These are phyloP conservation scores for Euphrasia arctica DNA, from an alignment of 305 asterid genomes.

Conservation along the genomic window DNA sequence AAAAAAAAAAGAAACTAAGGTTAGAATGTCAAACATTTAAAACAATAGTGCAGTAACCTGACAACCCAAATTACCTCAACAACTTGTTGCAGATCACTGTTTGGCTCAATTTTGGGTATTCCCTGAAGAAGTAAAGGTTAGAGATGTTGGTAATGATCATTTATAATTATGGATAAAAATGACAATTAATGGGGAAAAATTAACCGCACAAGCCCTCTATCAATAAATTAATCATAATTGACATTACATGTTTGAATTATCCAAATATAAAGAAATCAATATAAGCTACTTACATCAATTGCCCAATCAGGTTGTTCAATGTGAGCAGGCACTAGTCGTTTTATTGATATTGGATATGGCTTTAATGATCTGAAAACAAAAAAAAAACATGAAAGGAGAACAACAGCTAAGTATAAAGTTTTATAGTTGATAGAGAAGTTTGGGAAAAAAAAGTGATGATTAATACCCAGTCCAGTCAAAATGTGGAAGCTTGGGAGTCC, in stretches of 20 bases:
- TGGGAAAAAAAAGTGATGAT: not conserved
- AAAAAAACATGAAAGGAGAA: constrained; percentile 11
- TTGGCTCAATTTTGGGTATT: constrained; percentile 84
- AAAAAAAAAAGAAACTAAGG: constrained; percentile 23
- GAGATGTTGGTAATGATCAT: constrained; percentile 13
- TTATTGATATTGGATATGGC: constrained; percentile 79
- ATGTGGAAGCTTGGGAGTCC: constrained; percentile 69
- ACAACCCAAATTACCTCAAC: constrained; percentile 70
- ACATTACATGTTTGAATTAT: not conserved
- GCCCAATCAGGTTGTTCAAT: constrained; percentile 97
- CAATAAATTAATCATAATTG: not conserved
- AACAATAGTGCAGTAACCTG: constrained; percentile 7
- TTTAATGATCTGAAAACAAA: constrained; percentile 49
- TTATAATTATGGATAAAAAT: constrained; percentile 4
- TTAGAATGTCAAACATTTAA: constrained; percentile 15
- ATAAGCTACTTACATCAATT: constrained; percentile 57
- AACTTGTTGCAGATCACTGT: constrained; percentile 78
- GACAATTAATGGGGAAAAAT: not conserved
- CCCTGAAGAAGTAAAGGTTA: constrained; percentile 49
- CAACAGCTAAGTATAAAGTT: constrained; percentile 13
- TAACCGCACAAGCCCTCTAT: constrained; percentile 15
- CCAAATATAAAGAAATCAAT: constrained; percentile 21
- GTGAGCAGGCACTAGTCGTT: constrained; percentile 64
- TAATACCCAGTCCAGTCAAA: constrained; percentile 96
- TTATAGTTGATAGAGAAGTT: constrained; percentile 4